A percentile compares a stretch with the other conserved stretches of the same genome.
phyloP scores from a whole-genome alignment of 768 basidiomycete genomes.

The Amanita thiersii region DNA sequence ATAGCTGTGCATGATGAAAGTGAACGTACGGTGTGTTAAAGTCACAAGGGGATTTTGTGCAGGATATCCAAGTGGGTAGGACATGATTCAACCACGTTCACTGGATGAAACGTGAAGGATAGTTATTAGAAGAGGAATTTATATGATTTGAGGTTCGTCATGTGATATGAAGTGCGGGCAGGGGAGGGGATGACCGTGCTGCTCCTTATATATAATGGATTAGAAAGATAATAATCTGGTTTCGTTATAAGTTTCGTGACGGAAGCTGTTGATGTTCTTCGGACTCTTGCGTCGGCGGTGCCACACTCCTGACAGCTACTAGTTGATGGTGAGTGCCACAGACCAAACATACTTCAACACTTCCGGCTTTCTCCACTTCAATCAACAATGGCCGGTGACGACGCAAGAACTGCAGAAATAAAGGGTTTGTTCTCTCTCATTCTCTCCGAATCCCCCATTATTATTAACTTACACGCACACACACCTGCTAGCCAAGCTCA shows the following conservation, averaged over 20 bases:
- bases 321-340: conserved; percentile 15
- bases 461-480: neutral
- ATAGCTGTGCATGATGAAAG: neutral
- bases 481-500: conserved; percentile 41
- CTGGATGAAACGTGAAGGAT: neutral
- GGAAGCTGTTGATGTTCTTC: no score
- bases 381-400: conserved; percentile 31
- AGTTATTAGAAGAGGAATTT: neutral
- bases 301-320: neutral
- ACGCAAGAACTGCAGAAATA: conserved; percentile 37
- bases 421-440: conserved; percentile 30
- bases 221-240: no score
- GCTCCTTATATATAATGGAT: no score
- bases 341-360: conserved; percentile 7
- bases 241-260: no score
- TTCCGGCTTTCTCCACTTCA: conserved; percentile 13
- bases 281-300: neutral
- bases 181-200: no score
- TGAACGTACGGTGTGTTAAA: conserved; percentile 35
- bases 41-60: conserved; percentile 46
- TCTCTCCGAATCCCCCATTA: neutral
- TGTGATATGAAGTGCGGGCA: no score
- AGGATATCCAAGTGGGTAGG: conserved; percentile 45
- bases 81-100: conserved; percentile 18
- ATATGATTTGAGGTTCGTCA: no score